Base-by-base conservation (phyloP, 768 basidiomycete genomes). In the Lentinula sp. region DNA sequence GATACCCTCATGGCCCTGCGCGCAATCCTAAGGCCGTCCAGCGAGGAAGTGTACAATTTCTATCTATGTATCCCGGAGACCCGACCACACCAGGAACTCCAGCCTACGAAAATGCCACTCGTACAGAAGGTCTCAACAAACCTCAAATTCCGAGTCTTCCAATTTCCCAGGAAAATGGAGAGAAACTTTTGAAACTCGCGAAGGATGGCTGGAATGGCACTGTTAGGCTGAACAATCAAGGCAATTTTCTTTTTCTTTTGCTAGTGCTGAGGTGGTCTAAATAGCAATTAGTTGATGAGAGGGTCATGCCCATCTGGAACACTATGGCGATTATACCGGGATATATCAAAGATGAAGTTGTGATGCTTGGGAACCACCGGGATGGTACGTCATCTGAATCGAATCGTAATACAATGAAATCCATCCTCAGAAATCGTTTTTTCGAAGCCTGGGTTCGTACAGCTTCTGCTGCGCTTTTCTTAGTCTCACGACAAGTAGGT, bases 221-320 rank as follows among this genome's bases (percentile, higher is more conserved):
- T 13, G 74, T 90, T 20, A 76, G 77, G 57, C 72, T 91, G 13
- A 77, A 81, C 28, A 91, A 91, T 70, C 74, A 86, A 64, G 81
- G 82, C 79, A 59, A 9, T n/a, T 41, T 28, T 1, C 2, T 4
- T n/a, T 35, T 10, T 39, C n/a, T 33, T 10, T 18, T n/a, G 2
- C 2, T 39, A 12, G 28, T 39, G 28, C 28, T 28, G 28, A 28
- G 28, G 1, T 7, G 23, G 6, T 43, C 56, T 16, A 18, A 13
- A 10, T 13, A 16, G 61, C 18, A 13, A 37, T 37, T 49, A 72
- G 69, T 70, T 33, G 70, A 72, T 59, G 67, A 54, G 79, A 78
- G 51, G 66, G 79, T 87, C 33, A 88, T 80, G 33, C 85, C 86
- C 13, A 86, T 88, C 57, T 90, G 87, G 87, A 90, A 89, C 74